Conservation (phyloP, 345 rosid genomes). For the Pistacia atlantica region DNA sequence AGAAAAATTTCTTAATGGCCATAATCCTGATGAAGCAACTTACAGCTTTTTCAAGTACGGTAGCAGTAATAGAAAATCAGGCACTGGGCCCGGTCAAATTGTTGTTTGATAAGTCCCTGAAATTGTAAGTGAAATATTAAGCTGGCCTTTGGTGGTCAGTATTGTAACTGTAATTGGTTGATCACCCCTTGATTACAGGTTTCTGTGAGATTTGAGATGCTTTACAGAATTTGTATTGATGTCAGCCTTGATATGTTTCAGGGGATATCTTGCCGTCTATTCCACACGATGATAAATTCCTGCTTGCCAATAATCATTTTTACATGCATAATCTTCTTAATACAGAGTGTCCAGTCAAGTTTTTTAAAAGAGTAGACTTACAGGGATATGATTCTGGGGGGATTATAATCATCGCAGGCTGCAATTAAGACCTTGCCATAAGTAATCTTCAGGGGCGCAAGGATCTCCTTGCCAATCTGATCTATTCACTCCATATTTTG, state of each 20-base stretch:
- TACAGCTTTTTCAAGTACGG: constrained; percentile 38
- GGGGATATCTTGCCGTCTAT: background rate
- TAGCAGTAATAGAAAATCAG: constrained; percentile 40
- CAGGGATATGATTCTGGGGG: constrained; percentile 38
- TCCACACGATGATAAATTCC: constrained; percentile 10
- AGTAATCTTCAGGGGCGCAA: constrained; percentile 35
- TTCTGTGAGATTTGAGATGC: background rate
- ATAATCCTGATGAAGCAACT: constrained; percentile 12
- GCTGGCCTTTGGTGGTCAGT: background rate
- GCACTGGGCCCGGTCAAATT: constrained; percentile 45
- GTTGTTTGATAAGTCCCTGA: constrained; percentile 55
- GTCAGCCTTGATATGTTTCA: background rate
- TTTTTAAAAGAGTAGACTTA: constrained; percentile 22
- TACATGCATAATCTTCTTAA: too few relatives aligned
- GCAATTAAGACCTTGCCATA: constrained; percentile 54
- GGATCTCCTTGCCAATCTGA: constrained; percentile 61
- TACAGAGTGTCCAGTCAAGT: too few relatives aligned
- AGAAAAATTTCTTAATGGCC: background rate
- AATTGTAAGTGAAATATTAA: too few relatives aligned
- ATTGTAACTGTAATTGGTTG: background rate
- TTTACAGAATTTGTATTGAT: background rate
- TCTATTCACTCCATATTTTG: constrained; percentile 31
- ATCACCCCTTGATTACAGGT: background rate
- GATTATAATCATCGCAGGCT: constrained; percentile 18
- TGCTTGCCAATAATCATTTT: background rate